Conservation (phyloP, 169 alveolate genomes). For the Eimeria falciformis region DNA sequence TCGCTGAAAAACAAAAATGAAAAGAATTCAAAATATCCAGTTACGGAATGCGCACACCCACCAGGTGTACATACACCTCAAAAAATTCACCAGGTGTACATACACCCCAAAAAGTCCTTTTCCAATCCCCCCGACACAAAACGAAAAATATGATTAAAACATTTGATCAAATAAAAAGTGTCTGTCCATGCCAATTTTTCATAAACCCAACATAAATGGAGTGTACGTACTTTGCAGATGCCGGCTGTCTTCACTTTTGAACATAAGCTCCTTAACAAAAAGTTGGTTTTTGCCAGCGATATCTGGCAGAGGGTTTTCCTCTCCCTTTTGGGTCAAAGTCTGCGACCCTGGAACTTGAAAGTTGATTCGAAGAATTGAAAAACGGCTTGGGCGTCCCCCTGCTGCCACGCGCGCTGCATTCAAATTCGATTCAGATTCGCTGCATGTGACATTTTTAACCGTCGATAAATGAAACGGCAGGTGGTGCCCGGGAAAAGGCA, state of each 20-base stretch:
- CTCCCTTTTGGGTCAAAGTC: constrained; percentile 70
- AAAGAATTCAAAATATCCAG: neutral
- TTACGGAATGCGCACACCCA: neutral
- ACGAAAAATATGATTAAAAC: neutral
- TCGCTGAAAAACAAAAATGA: constrained; percentile 38
- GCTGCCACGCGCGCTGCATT: neutral
- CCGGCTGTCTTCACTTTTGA: constrained; percentile 91
- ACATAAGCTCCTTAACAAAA: constrained; percentile 95
- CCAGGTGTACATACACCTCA: neutral
- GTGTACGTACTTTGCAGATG: constrained; percentile 83
- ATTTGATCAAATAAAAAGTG: neutral
- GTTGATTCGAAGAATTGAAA: constrained; percentile 61
- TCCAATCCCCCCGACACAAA: too few relatives aligned
- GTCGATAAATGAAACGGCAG: constrained; percentile 79
- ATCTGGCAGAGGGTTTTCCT: constrained; percentile 76
- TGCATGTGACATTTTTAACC: constrained; percentile 75
- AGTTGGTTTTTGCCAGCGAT: constrained; percentile 72
- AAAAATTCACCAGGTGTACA: neutral
- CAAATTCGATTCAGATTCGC: constrained; percentile 62
- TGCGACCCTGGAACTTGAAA: constrained; percentile 78
- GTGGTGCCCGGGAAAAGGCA: constrained; percentile 65
- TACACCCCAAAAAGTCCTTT: neutral
- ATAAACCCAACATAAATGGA: neutral
- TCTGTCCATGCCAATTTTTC: neutral
- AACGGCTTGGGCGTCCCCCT: constrained; percentile 1